Base-by-base conservation (phyloP, 2,329 filamentous ascomycete genomes). In the Corinectria fuckeliana region DNA sequence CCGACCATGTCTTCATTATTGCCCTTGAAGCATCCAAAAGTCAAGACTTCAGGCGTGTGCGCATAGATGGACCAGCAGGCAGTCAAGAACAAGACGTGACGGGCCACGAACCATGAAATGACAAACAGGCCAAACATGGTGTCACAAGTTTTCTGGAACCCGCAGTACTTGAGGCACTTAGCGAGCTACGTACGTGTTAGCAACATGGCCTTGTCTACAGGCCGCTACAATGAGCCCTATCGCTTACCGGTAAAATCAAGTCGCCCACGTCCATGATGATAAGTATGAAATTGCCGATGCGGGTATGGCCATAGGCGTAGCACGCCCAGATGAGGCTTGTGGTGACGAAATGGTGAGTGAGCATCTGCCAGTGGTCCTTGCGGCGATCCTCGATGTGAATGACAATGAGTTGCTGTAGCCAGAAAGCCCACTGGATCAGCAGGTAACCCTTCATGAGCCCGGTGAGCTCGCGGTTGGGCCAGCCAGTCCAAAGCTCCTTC, bases 301-400 rank as follows among this genome's bases (percentile, higher is more conserved):
- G 90, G 56, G 90, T 96, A 72, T 92, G 88, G 72, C 94, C 89
- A 75, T 96, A 97, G 66, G 88, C 86, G 75, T 98, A 98, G 65
- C 91, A 94, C 28, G 88, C 85, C 57, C 88, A 88, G 64, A 99
- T 88, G 42, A 99, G 86, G 5, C 82, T 81, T 71, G 89, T 91
- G 18, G 95, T 99, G 74, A 98, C 88, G 73, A 97, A 86, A 78
- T 99, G 95, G 76, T 98, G 95, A 16, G 88, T 89, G 67, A 98
- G 88, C 95, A 98, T 98, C 77, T 98, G 94, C 80, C 88, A 91
- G 77, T 97, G 90, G 71, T 99, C 95, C 79, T 98, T 98, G 71
- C 95, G 87, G 66, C 91, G 88, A 78, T 96, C 91, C 77, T 99
- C 95, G 60, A 98, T 93, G 77, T 97, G 90, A 74, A 98, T 92